Evolutionary conservation across 108 stramenopile genomes (phyloP).

Genomic region (Cyclostephanos tholiformis): DNA sequence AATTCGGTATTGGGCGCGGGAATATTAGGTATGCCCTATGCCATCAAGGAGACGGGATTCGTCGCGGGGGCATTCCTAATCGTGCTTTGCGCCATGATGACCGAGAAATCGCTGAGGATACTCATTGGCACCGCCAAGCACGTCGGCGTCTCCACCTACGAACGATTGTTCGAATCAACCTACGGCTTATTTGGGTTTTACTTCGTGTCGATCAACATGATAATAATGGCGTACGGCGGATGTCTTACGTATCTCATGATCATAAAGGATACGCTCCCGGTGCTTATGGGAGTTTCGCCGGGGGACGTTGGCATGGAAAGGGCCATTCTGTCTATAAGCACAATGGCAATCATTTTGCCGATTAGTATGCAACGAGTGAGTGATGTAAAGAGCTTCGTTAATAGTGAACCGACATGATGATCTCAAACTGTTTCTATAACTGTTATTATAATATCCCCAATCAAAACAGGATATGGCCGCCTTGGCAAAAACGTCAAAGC

Average conservation of each 20-base stretch:
- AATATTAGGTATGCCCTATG: slow-evolving; percentile 88
- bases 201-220: slow-evolving; percentile 72
- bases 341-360: slow-evolving; percentile 66
- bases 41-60: slow-evolving; percentile 78
- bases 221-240: slow-evolving; percentile 85
- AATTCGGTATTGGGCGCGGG: slow-evolving; percentile 89
- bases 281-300: slow-evolving; percentile 60
- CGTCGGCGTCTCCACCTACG: slow-evolving; percentile 62
- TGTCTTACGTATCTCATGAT: slow-evolving; percentile 83
- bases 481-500: slow-evolving; percentile 57
- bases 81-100: slow-evolving; percentile 49
- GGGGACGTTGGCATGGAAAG: slow-evolving; percentile 52
- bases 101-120: slow-evolving; percentile 74
- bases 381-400: slow-evolving; percentile 2
- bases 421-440: not conserved
- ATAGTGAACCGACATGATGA: not conserved
- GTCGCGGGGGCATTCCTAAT: slow-evolving; percentile 70
- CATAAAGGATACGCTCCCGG: slow-evolving; percentile 80
- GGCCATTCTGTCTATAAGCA: slow-evolving; percentile 61
- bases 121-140: slow-evolving; percentile 82
- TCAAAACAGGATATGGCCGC: slow-evolving; percentile 75
- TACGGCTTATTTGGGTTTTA: slow-evolving; percentile 66
- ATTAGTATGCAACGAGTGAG: slow-evolving; percentile 67
- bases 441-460: not conserved
- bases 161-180: slow-evolving; percentile 37